phyloP scores from a whole-genome alignment of 1,284 basidiomycete genomes.

The Bjerkandera adusta region DNA sequence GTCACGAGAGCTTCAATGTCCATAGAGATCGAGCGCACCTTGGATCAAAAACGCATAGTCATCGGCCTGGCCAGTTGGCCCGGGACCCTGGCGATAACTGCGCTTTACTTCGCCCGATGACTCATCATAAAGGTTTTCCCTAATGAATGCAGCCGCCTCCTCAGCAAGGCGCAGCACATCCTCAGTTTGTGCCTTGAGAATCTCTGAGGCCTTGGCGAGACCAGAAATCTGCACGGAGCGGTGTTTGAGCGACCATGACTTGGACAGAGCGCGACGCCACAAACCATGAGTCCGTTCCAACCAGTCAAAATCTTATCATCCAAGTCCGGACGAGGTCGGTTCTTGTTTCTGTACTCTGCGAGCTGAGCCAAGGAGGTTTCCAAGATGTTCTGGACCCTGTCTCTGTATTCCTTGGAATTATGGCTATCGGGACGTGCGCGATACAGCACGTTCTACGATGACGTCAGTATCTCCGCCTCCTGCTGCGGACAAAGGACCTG shows the following conservation, averaged over 20 bases:
- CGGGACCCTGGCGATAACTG: conserved; percentile 27
- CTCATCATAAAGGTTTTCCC: conserved; percentile 20
- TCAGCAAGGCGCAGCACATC: conserved; percentile 22
- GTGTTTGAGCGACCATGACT: neutral
- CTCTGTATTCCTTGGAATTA: too few species aligned
- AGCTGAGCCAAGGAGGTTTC: conserved; percentile 24
- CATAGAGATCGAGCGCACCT: conserved; percentile 15
- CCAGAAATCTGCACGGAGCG: conserved; percentile 25
- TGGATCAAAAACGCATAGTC: conserved; percentile 32
- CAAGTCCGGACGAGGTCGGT: conserved; percentile 38
- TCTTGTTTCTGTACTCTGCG: conserved; percentile 32
- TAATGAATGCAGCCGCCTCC: conserved; percentile 21
- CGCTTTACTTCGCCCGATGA: conserved; percentile 21
- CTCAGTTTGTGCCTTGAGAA: conserved; percentile 13
- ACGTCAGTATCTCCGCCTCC: too few species aligned
- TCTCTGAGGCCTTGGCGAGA: conserved; percentile 23
- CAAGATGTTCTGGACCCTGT: conserved; percentile 26
- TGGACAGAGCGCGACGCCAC: conserved; percentile 10
- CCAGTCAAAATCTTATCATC: conserved; percentile 46
- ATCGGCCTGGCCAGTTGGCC: conserved; percentile 26
- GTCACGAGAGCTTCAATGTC: neutral
- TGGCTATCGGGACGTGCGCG: conserved; percentile 22
- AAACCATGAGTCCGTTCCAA: conserved; percentile 47
- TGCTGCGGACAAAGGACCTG: neutral
- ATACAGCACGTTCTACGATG: conserved; percentile 30